Percentiles rank a stretch among this genome's conserved stretches.
Evolutionary conservation across 2,329 filamentous ascomycete genomes (phyloP).

Genomic region (Phialophora tarda): DNA sequence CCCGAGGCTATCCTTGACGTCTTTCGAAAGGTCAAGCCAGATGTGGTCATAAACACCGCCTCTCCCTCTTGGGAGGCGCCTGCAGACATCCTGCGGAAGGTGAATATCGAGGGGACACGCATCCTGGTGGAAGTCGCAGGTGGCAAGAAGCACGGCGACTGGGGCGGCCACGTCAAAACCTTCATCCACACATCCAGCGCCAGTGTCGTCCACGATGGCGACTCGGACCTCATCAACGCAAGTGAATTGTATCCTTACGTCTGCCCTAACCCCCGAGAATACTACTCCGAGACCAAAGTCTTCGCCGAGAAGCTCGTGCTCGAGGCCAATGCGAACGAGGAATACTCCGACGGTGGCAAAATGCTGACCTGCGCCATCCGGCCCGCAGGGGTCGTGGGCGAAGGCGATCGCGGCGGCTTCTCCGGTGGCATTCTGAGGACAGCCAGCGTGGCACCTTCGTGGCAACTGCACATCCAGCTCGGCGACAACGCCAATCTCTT

Average conservation of each 20-base stretch:
- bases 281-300: conserved; percentile 92
- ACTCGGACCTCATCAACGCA: conserved; percentile 78
- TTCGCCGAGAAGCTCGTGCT: conserved; percentile 81
- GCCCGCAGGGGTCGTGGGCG: conserved; percentile 87
- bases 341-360: conserved; percentile 48
- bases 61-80: conserved; percentile 64
- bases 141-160: conserved; percentile 66
- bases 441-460: conserved; percentile 61
- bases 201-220: conserved; percentile 83
- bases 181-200: conserved; percentile 92
- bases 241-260: conserved; percentile 83
- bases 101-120: conserved; percentile 87
- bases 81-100: conserved; percentile 71
- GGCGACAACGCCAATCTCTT: conserved; percentile 74
- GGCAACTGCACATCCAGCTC: conserved; percentile 77
- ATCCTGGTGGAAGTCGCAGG: conserved; percentile 72
- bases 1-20: conserved; percentile 64
- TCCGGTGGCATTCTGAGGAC: conserved; percentile 76
- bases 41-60: conserved; percentile 90
- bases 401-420: conserved; percentile 75
- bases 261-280: conserved; percentile 70
- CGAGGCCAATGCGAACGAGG: conserved; percentile 67
- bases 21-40: conserved; percentile 71
- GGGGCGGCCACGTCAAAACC: conserved; percentile 68
- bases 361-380: conserved; percentile 82